A percentile compares a stretch with the other conserved stretches of the same genome.
Conservation (phyloP, 1,139 yeast genomes). For the Candida neerlandica region DNA sequence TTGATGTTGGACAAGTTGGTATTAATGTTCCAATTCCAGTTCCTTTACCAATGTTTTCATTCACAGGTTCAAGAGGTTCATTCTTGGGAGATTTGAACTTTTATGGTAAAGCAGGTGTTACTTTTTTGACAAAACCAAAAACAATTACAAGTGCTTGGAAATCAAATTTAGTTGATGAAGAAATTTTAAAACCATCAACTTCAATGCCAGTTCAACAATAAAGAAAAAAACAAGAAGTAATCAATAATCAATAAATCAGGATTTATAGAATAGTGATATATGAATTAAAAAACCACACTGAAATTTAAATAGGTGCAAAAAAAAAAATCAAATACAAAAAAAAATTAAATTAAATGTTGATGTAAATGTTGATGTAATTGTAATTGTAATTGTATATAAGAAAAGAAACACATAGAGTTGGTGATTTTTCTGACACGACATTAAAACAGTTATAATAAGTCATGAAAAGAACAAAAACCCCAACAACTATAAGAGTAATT, state of each 20-base stretch:
- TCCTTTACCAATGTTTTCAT: slow-evolving; percentile 80
- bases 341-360: no score
- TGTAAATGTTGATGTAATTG: no score
- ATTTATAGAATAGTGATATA: slow-evolving; percentile 1
- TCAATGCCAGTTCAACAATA: slow-evolving; percentile 67
- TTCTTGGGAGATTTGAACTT: slow-evolving; percentile 80
- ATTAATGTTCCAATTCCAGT: slow-evolving; percentile 85
- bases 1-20: slow-evolving; percentile 80
- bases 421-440: no score
- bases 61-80: slow-evolving; percentile 78
- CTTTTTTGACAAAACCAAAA: slow-evolving; percentile 75
- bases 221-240: slow-evolving; percentile 4
- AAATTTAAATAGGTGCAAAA: background rate
- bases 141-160: slow-evolving; percentile 76
- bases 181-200: slow-evolving; percentile 53
- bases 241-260: background rate
- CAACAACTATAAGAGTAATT: no score
- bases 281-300: background rate
- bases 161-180: slow-evolving; percentile 55
- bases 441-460: no score
- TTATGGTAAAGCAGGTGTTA: slow-evolving; percentile 74
- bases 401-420: no score
- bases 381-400: no score
- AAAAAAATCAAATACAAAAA: no score
- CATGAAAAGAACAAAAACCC: no score